Conservation (phyloP, 202 grass and related monocot species). For the Schoenoplectus tabernaemontani region DNA sequence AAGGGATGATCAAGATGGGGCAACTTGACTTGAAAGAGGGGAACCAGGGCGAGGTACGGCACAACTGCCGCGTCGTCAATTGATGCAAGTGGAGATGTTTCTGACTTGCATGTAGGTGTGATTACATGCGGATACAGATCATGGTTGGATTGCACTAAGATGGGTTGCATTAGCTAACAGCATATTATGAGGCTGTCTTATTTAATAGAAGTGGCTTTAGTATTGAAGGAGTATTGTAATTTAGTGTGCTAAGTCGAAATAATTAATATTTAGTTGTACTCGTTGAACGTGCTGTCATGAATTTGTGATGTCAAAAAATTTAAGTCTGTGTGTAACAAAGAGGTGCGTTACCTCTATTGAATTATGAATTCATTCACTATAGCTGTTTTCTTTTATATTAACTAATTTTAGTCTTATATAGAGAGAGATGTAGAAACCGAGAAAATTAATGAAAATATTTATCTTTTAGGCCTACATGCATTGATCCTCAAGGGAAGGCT, state of each 20-base stretch:
- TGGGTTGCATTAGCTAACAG: background rate
- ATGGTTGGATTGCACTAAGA: background rate
- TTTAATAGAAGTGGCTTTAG: background rate
- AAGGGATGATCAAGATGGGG: slow-evolving; percentile 88
- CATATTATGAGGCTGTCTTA: background rate
- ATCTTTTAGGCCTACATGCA: too few species aligned
- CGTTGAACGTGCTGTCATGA: too few species aligned
- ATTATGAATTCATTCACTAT: too few species aligned
- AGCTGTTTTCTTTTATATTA: too few species aligned
- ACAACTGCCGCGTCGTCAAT: slow-evolving; percentile 47
- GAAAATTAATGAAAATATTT: too few species aligned
- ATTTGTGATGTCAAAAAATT: too few species aligned
- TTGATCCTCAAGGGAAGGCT: too few species aligned
- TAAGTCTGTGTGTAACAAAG: too few species aligned
- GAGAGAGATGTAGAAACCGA: too few species aligned
- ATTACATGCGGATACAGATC: background rate
- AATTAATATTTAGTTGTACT: too few species aligned
- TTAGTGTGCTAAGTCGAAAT: background rate
- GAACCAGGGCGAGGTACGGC: slow-evolving; percentile 50
- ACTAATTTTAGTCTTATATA: too few species aligned
- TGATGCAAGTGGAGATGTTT: background rate
- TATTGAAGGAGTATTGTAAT: background rate
- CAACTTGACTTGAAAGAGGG: slow-evolving; percentile 68
- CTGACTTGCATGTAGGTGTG: background rate
- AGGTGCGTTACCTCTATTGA: too few species aligned